Evolutionary conservation across 2,329 filamentous ascomycete species (phyloP).

Genomic region (Epichloe sp.): DNA sequence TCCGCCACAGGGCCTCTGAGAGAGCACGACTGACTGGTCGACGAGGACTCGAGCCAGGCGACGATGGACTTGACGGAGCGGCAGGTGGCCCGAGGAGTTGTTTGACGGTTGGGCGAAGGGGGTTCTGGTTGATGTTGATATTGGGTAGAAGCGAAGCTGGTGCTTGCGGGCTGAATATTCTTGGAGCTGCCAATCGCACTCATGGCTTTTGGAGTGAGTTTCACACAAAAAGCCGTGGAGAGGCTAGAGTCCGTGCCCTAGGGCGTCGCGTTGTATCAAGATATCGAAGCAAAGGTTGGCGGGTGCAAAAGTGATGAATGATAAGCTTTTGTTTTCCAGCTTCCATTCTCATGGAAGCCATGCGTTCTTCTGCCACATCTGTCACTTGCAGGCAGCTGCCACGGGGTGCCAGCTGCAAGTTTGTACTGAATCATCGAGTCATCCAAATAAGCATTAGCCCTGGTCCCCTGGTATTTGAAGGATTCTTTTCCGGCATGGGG

Average conservation of each 20-base stretch:
- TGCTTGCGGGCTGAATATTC: conserved; percentile 11
- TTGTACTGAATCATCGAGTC: not conserved
- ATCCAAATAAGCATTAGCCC: not conserved
- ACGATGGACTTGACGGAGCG: conserved; percentile 19
- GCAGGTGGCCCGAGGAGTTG: conserved; percentile 1
- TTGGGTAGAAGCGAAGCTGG: conserved; percentile 18
- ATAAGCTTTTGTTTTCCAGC: not conserved
- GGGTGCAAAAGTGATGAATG: not conserved
- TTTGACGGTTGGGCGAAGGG: not conserved
- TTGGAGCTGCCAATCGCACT: conserved; percentile 8
- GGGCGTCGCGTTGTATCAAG: not conserved
- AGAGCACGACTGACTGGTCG: conserved; percentile 3
- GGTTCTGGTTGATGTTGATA: conserved; percentile 8
- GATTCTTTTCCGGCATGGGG: not conserved
- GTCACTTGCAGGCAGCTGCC: not conserved
- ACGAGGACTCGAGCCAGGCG: conserved; percentile 17
- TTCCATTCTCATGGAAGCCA: not conserved
- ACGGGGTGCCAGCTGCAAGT: not conserved
- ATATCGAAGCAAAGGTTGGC: not conserved
- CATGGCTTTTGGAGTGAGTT: not conserved
- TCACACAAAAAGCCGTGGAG: not conserved
- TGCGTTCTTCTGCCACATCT: not conserved
- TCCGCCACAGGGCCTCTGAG: not conserved
- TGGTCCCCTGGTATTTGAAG: not conserved
- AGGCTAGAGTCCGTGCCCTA: not conserved